phyloP scores from a whole-genome alignment of 306 rosid genomes.

The Malus domestica region ASM211411v1 NC_041793.1:47582001-47582500 shows the following conservation, averaged over 20 bases:
- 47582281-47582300: neutral
- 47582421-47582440: constrained; percentile 78
- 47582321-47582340: neutral
- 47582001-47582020: constrained; percentile 58
- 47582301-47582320: neutral
- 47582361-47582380: no score
- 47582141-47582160: constrained; percentile 81
- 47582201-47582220: constrained; percentile 52
- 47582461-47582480: constrained; percentile 52
- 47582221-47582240: constrained; percentile 73
- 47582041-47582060: constrained; percentile 59
- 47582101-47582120: constrained; percentile 65
- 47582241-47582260: constrained; percentile 81
- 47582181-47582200: constrained; percentile 84
- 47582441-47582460: constrained; percentile 80
- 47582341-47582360: neutral
- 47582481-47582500: constrained; percentile 53
- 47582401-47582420: constrained; percentile 80
- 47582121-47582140: constrained; percentile 83
- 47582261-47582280: neutral
- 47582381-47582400: neutral
- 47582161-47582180: constrained; percentile 84
- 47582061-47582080: constrained; percentile 49
- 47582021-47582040: constrained; percentile 59
- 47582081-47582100: constrained; percentile 52